Evolutionary conservation across 352 stramenopile species (phyloP).

Genomic region (Thalassiosira ordinaria): DNA sequence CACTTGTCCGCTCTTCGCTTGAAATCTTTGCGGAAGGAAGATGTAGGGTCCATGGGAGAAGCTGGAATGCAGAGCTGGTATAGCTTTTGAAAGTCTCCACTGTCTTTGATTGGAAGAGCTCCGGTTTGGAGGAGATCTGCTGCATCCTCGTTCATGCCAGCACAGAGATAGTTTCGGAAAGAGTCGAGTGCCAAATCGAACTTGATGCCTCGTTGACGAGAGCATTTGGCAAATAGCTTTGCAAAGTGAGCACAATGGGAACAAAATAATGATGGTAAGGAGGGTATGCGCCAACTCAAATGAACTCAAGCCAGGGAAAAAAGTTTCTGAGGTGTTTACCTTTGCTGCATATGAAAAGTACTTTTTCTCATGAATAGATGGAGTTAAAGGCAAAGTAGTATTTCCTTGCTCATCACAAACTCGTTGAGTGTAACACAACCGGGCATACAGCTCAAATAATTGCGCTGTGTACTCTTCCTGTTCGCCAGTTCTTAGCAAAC

Average conservation of each 20-base stretch:
- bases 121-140: constrained; percentile 3
- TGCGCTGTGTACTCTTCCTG: constrained; percentile 39
- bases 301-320: too few species aligned
- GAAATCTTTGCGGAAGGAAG: constrained; percentile 19
- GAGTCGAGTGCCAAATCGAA: constrained; percentile 13
- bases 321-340: too few species aligned
- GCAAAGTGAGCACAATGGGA: too few species aligned
- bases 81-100: constrained; percentile 13
- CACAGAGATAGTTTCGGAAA: constrained; percentile 28
- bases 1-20: background rate
- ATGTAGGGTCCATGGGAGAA: constrained; percentile 7
- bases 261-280: too few species aligned
- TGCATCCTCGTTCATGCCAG: constrained; percentile 23
- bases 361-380: constrained; percentile 51
- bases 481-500: constrained; percentile 50
- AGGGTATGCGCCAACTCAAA: too few species aligned
- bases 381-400: constrained; percentile 16
- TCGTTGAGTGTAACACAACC: constrained; percentile 40
- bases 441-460: constrained; percentile 60
- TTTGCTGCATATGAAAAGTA: constrained; percentile 56
- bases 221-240: constrained; percentile 34
- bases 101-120: constrained; percentile 13
- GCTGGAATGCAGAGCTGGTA: background rate
- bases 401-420: constrained; percentile 27
- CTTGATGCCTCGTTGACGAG: background rate